phyloP scores from a whole-genome alignment of 169 alveolate species.

The Eimeria maxima region DNA sequence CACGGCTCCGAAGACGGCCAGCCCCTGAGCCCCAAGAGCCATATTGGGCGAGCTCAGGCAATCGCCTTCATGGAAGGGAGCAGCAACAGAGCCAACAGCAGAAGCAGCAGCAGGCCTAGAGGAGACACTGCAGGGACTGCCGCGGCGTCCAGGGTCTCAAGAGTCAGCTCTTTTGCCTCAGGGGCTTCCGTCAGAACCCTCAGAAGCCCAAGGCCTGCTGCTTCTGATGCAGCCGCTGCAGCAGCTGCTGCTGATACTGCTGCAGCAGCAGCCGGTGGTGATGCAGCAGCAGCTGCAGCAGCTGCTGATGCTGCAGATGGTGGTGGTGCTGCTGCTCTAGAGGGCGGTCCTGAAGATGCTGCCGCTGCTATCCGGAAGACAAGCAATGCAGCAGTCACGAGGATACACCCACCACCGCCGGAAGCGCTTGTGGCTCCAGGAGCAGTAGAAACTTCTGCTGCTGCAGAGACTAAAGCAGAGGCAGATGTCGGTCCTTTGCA shows the following conservation, averaged over 20 bases:
- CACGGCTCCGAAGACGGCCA: not conserved
- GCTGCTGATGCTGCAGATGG: not conserved
- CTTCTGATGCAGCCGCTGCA: not conserved
- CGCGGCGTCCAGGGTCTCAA: not conserved
- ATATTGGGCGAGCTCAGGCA: slow-evolving; percentile 52
- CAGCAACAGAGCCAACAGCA: not conserved
- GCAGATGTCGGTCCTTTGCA: not conserved
- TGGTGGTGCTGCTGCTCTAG: not conserved
- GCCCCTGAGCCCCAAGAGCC: slow-evolving; percentile 72
- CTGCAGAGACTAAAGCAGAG: not conserved
- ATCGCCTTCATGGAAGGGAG: slow-evolving; percentile 62
- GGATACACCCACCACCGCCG: not conserved
- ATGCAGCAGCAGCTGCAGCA: not conserved
- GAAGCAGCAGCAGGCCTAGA: not conserved
- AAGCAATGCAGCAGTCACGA: not conserved
- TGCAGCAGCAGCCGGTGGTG: not conserved
- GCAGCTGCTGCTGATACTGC: slow-evolving; percentile 12
- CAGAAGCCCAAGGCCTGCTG: slow-evolving; percentile 29
- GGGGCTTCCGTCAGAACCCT: slow-evolving; percentile 48
- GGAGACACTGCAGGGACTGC: not conserved
- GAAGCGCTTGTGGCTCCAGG: not conserved
- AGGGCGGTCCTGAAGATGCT: too few species aligned
- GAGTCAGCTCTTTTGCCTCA: slow-evolving; percentile 22
- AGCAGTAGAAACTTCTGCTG: not conserved
- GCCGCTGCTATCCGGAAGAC: not conserved